Percentiles rank a stretch among this genome's conserved stretches.
phyloP scores from a whole-genome alignment of 495 filamentous ascomycete species.

The Penicillium soppii region DNA sequence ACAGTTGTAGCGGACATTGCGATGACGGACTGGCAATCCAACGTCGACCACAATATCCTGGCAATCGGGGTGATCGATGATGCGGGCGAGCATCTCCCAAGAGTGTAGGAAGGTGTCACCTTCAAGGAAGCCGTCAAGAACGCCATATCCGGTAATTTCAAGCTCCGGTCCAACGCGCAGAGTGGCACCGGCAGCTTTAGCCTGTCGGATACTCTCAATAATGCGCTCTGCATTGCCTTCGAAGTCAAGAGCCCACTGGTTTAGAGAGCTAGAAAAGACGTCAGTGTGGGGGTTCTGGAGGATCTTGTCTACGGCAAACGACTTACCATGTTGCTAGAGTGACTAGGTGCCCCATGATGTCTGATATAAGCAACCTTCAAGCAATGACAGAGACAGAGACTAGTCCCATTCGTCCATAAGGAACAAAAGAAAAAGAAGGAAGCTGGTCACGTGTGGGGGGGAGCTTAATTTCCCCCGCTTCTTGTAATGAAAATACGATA shows the following conservation, averaged over 20 bases:
- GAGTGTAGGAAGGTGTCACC: conserved; percentile 60
- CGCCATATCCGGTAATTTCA: conserved; percentile 66
- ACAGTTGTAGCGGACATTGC: conserved; percentile 67
- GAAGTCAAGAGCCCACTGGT: conserved; percentile 71
- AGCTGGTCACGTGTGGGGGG: conserved; percentile 44
- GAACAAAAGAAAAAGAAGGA: conserved; percentile 18
- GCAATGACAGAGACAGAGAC: too few relatives aligned
- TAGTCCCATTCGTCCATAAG: conserved; percentile 4
- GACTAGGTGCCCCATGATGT: conserved; percentile 40
- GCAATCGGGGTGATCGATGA: conserved; percentile 58
- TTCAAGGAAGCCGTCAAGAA: conserved; percentile 28
- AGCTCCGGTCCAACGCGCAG: conserved; percentile 77
- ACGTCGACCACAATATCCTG: conserved; percentile 80
- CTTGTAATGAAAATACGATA: conserved; percentile 17
- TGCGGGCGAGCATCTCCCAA: conserved; percentile 64
- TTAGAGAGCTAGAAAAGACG: conserved; percentile 31
- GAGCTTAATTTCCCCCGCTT: conserved; percentile 28
- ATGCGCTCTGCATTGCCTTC: conserved; percentile 76
- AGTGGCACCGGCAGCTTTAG: conserved; percentile 69
- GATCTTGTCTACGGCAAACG: neutral
- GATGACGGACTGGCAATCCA: conserved; percentile 64
- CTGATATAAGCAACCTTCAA: neutral
- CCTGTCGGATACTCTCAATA: conserved; percentile 68
- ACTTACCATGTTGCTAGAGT: conserved; percentile 42
- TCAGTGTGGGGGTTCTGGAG: conserved; percentile 3